Evolutionary conservation across 2,329 filamentous ascomycete genomes (phyloP).

Genomic region (Fusarium pininemorale): DNA sequence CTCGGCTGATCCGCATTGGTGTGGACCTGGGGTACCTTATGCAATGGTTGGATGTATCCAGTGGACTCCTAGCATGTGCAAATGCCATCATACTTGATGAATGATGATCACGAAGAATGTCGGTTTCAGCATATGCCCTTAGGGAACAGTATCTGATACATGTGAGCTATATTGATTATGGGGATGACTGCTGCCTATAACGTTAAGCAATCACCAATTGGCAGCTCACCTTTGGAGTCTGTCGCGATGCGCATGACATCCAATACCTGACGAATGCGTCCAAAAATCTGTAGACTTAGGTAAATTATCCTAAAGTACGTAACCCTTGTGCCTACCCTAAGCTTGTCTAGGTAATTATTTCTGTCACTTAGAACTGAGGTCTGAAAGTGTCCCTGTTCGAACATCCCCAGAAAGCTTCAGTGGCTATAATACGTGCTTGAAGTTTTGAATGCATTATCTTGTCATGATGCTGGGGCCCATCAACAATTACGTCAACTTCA

Average conservation of each 20-base stretch:
- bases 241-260: neutral
- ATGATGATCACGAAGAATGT: neutral
- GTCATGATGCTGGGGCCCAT: neutral
- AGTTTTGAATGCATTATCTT: neutral
- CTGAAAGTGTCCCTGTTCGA: neutral
- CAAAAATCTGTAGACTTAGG: neutral
- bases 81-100: constrained; percentile 21
- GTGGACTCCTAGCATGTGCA: constrained; percentile 25
- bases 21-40: constrained; percentile 26
- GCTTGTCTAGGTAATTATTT: neutral
- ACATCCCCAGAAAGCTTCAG: neutral
- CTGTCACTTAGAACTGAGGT: neutral
- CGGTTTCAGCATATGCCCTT: too few relatives aligned
- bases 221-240: too few relatives aligned
- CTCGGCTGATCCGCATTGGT: constrained; percentile 28
- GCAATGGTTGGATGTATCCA: neutral
- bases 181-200: too few relatives aligned
- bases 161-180: neutral
- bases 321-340: neutral
- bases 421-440: neutral
- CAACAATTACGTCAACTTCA: constrained; percentile 35
- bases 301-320: neutral
- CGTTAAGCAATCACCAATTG: neutral
- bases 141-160: neutral
- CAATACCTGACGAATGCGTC: neutral